Evolutionary conservation across 2,329 filamentous ascomycete species (phyloP).

Genomic region (Cladophialophora bantiana): DNA sequence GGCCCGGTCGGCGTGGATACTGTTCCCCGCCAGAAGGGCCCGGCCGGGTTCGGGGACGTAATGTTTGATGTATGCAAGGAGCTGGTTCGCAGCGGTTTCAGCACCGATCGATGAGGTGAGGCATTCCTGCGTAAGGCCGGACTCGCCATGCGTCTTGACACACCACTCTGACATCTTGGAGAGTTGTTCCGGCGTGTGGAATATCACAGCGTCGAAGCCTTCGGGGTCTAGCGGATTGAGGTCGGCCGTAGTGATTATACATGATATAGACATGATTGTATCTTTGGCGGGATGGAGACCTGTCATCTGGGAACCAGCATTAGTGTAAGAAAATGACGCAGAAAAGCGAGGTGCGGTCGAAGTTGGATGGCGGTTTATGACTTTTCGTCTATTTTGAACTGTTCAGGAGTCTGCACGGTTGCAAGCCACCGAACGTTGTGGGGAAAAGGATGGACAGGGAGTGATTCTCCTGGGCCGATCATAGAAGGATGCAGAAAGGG

Average conservation of each 20-base stretch:
- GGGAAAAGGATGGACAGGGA: background rate
- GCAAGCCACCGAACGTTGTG: background rate
- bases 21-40: conserved; percentile 87
- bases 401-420: background rate
- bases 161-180: conserved; percentile 91
- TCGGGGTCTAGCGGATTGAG: conserved; percentile 76
- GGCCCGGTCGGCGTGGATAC: conserved; percentile 84
- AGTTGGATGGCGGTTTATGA: background rate
- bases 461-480: background rate
- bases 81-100: conserved; percentile 70
- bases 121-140: conserved; percentile 81
- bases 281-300: conserved; percentile 80
- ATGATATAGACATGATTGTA: conserved; percentile 89
- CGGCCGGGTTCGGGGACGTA: conserved; percentile 70
- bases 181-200: conserved; percentile 73
- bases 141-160: conserved; percentile 75
- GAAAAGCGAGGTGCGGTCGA: background rate
- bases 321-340: conserved; percentile 9
- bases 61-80: conserved; percentile 79
- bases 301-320: conserved; percentile 75
- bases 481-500: background rate
- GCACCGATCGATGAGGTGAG: conserved; percentile 75
- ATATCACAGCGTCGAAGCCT: conserved; percentile 82
- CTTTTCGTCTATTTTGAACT: background rate
- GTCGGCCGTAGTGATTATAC: conserved; percentile 83